Percentiles rank a stretch among this genome's conserved stretches.
These are phyloP conservation scores for Fusarium siculi DNA, from an alignment of 2,329 filamentous ascomycete species.

Conservation along the genomic window DNA sequence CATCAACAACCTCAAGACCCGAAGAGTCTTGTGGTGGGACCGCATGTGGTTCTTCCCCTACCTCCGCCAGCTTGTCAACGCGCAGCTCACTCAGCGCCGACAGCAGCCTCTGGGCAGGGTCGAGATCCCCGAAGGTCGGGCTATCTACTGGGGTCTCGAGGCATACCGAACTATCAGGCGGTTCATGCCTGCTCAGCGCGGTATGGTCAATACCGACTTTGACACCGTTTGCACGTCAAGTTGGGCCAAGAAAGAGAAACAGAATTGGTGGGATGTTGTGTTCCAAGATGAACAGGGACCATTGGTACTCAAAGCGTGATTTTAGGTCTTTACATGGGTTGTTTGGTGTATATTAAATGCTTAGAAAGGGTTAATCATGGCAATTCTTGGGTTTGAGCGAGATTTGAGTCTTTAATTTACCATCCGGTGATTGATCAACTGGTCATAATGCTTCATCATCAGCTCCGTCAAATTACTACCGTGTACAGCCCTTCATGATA, in stretches of 20 bases:
- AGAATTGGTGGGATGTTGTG: conserved; percentile 23
- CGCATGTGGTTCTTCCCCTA: conserved; percentile 40
- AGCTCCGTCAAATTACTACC: too few species aligned
- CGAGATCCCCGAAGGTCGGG: not conserved
- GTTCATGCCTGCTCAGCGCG: not conserved
- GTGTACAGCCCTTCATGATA: too few species aligned
- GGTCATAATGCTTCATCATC: not conserved
- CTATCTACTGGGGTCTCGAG: conserved; percentile 28
- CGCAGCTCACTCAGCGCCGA: conserved; percentile 20
- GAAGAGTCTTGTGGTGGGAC: conserved; percentile 33
- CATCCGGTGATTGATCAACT: not conserved
- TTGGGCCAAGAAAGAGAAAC: conserved; percentile 24
- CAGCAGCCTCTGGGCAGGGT: conserved; percentile 15
- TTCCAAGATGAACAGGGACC: conserved; percentile 18
- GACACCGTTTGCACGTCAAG: conserved; percentile 7
- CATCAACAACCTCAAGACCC: conserved; percentile 26
- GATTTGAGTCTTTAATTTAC: not conserved
- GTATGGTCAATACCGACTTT: conserved; percentile 6
- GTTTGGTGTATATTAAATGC: not conserved
- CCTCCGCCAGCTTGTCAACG: conserved; percentile 18
- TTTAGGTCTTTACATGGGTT: not conserved
- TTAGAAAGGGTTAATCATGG: not conserved
- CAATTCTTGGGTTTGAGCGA: not conserved
- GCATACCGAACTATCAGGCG: conserved; percentile 24
- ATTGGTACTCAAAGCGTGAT: conserved; percentile 7